Evolutionary conservation across 768 basidiomycete species (phyloP).

Genomic region (Phlebiopsis flavidoalba): DNA sequence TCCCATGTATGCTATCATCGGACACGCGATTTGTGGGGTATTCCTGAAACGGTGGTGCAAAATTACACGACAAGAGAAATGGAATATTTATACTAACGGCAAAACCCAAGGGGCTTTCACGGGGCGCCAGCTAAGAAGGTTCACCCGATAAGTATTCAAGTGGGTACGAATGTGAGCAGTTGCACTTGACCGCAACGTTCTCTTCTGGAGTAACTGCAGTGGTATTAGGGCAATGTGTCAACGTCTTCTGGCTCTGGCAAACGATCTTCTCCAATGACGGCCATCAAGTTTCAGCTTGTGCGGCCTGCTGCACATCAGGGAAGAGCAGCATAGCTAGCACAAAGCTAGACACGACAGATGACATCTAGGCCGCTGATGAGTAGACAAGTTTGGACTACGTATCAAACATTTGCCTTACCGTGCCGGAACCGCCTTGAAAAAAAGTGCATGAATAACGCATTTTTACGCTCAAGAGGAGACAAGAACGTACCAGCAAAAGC

Average conservation of each 20-base stretch:
- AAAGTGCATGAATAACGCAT: not conserved
- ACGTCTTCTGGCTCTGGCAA: slow-evolving; percentile 17
- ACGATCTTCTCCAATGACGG: slow-evolving; percentile 12
- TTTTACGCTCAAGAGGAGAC: not conserved
- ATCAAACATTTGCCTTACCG: not conserved
- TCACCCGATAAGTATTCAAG: not conserved
- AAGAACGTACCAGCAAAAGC: slow-evolving; percentile 21
- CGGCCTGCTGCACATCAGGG: slow-evolving; percentile 12
- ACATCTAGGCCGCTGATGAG: not conserved
- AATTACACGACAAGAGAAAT: not conserved
- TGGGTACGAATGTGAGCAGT: no score
- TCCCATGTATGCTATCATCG: slow-evolving; percentile 5
- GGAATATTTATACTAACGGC: no score
- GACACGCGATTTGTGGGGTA: not conserved
- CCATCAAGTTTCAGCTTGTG: slow-evolving; percentile 17
- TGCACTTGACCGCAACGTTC: slow-evolving; percentile 10
- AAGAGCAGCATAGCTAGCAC: slow-evolving; percentile 9
- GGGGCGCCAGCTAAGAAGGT: not conserved
- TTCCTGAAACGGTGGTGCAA: not conserved
- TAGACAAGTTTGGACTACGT: no score
- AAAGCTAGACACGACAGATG: not conserved
- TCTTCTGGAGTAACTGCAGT: slow-evolving; percentile 16
- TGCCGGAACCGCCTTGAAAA: not conserved
- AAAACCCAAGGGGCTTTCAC: not conserved
- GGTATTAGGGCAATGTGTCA: slow-evolving; percentile 16